Evolutionary conservation across 371 early-diverging fungal genomes (phyloP).

Genomic region (Mortierella sp.): DNA sequence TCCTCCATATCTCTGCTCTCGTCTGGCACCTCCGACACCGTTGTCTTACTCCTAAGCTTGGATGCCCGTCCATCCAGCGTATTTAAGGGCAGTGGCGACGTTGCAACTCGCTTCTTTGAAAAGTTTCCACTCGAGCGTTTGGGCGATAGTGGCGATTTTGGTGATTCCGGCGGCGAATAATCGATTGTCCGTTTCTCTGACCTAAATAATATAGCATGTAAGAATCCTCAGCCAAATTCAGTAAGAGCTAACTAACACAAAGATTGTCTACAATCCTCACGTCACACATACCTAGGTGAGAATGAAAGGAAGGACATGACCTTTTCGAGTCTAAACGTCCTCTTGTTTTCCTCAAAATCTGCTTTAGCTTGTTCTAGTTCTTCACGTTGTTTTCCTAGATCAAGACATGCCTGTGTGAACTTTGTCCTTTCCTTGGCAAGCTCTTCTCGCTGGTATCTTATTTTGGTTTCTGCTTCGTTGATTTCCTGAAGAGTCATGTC

Average conservation of each 20-base stretch:
- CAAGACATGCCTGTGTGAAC: slow-evolving; percentile 43
- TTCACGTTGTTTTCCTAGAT: slow-evolving; percentile 43
- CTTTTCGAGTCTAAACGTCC: slow-evolving; percentile 40
- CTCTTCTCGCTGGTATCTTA: slow-evolving; percentile 38
- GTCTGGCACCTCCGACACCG: slow-evolving; percentile 25
- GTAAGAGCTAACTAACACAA: not conserved
- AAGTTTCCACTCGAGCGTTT: not conserved
- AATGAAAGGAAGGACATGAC: slow-evolving; percentile 33
- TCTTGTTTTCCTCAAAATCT: slow-evolving; percentile 50
- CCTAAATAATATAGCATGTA: not conserved
- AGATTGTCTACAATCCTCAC: not conserved
- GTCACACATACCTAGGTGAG: slow-evolving; percentile 21
- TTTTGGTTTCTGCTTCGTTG: slow-evolving; percentile 39
- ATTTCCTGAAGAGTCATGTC: slow-evolving; percentile 51
- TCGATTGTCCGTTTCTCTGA: slow-evolving; percentile 22
- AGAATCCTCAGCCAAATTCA: not conserved
- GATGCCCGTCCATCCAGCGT: slow-evolving; percentile 17
- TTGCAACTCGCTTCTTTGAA: slow-evolving; percentile 38
- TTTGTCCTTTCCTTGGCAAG: slow-evolving; percentile 44
- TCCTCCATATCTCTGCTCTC: not conserved
- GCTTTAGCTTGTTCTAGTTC: slow-evolving; percentile 20
- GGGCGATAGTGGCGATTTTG: slow-evolving; percentile 10
- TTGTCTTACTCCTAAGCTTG: slow-evolving; percentile 20
- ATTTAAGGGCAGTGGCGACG: slow-evolving; percentile 24
- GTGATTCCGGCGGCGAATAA: slow-evolving; percentile 1